Base-by-base conservation (phyloP, 2,329 filamentous ascomycete species). In the Aspergillus luchuensis region DNA sequence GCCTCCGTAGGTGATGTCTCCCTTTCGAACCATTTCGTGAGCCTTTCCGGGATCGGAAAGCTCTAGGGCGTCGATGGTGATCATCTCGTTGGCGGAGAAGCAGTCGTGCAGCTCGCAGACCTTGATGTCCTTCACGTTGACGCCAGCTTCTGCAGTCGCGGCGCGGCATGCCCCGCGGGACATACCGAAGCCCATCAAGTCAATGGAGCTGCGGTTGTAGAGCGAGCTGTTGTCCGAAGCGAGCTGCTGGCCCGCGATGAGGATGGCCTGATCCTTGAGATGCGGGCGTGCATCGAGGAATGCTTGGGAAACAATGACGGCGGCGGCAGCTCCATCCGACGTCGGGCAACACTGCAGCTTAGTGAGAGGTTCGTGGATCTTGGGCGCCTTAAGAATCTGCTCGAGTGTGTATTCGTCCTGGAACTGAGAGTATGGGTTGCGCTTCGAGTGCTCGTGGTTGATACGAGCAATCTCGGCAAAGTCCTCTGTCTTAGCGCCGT, bases 311-410 rank as follows among this genome's bases (percentile, higher is more conserved):
- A 97, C 92, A 55, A 99, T 81, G 33, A 98, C 89, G 13, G 91
- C 91, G 0, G 95, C 92, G 0, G 92, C 94, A 50, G 89, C 91
- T 52, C 94, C 94, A 76, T 98, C 95, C 0, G 92, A 96, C 1
- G 94, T 98, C 1, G 95, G 94, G 79, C 94, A 97, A 85, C 94
- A 98, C 81, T 98, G 95, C n/a, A 98, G 88, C 80, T 97, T 98
- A 60, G 95, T 98, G 58, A 98, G 84, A 15, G 94, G 94, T 66
- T 87, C 87, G 79, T 91, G 88, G 77, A 98, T 91, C 84, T 87
- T 90, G 61, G 91, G 82, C 0, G 91, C 81, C 39, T 89, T 82
- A 73, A 91, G 78, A 74, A 98, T 84, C 78, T 98, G 89, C 33
- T 97, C 91, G 43, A 89, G 86, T 0, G 90, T 91, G 81, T 98